A percentile compares a stretch with the other conserved stretches of the same genome.
These are phyloP conservation scores for Conticribra guillardii DNA, from an alignment of 108 stramenopile genomes.

Conservation along the genomic window DNA sequence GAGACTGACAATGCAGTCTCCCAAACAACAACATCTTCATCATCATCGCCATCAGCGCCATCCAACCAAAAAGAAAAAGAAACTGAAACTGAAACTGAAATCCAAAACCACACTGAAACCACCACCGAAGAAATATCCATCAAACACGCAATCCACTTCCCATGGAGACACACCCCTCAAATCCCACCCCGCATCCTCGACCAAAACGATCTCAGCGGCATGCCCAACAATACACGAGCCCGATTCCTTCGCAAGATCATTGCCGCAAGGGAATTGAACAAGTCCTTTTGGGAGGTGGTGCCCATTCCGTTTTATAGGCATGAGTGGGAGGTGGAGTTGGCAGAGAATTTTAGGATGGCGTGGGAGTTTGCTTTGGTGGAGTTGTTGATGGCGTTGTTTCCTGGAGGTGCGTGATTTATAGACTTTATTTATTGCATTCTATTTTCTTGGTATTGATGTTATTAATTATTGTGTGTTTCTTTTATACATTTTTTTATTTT, in stretches of 20 bases:
- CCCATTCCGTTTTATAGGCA: constrained; percentile 29
- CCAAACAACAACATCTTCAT: too few species aligned
- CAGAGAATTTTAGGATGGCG: constrained; percentile 20
- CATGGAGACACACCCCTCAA: constrained; percentile 36
- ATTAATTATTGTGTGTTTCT: not conserved
- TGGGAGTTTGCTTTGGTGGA: constrained; percentile 25
- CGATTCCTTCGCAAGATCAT: constrained; percentile 33
- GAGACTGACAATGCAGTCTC: too few species aligned
- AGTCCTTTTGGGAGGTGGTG: constrained; percentile 35
- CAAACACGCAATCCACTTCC: too few species aligned
- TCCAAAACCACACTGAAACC: too few species aligned
- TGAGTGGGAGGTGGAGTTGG: constrained; percentile 44
- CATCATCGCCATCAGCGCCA: too few species aligned
- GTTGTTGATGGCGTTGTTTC: constrained; percentile 6
- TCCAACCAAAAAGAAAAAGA: too few species aligned
- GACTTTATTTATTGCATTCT: not conserved
- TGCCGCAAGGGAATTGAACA: constrained; percentile 33
- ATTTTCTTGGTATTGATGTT: too few species aligned
- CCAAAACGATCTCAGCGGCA: constrained; percentile 36
- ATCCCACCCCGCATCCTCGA: constrained; percentile 18
- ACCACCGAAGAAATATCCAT: too few species aligned
- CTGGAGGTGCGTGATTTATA: not conserved
- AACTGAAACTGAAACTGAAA: too few species aligned
- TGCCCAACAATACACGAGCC: constrained; percentile 35
- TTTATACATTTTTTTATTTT: not conserved